Percentiles rank a stretch among this genome's conserved stretches.
Conservation (phyloP, 306 rosid species). For the Vigna unguiculata region DNA sequence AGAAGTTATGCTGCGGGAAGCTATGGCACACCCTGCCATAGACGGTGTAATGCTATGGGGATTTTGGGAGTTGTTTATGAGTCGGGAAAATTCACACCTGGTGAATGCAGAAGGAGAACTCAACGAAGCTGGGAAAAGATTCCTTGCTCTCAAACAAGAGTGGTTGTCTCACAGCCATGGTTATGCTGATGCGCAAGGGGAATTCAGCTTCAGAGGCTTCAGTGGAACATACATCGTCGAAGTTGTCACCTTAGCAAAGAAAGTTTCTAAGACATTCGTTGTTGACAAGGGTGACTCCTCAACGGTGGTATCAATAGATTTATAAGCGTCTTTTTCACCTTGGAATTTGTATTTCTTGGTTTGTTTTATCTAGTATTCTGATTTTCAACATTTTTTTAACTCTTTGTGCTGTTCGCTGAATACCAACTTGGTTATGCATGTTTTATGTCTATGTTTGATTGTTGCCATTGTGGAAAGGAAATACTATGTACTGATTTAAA, state of each 20-base stretch:
- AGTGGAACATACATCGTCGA: conserved; percentile 75
- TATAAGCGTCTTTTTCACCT: conserved; percentile 39
- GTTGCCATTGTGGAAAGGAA: too few species aligned
- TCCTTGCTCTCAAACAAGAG: conserved; percentile 71
- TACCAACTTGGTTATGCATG: too few species aligned
- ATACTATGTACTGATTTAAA: too few species aligned
- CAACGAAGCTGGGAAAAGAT: conserved; percentile 82
- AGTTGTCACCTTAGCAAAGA: conserved; percentile 55
- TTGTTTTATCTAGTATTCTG: conserved; percentile 36
- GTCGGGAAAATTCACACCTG: conserved; percentile 73
- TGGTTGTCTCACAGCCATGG: conserved; percentile 78
- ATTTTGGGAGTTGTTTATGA: conserved; percentile 92
- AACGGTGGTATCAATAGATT: conserved; percentile 59
- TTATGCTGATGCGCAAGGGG: conserved; percentile 60
- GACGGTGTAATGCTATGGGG: conserved; percentile 94
- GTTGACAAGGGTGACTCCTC: conserved; percentile 80
- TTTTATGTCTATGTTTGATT: too few species aligned
- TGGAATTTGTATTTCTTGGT: conserved; percentile 10
- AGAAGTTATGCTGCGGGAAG: conserved; percentile 86
- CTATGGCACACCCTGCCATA: conserved; percentile 75
- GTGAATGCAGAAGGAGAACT: conserved; percentile 89
- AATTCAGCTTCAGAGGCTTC: conserved; percentile 80
- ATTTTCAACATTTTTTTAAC: background rate
- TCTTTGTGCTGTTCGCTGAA: background rate
- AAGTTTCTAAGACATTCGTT: conserved; percentile 65